Conservation (phyloP, 805 yeast genomes). For the Candida chauliodis region DNA sequence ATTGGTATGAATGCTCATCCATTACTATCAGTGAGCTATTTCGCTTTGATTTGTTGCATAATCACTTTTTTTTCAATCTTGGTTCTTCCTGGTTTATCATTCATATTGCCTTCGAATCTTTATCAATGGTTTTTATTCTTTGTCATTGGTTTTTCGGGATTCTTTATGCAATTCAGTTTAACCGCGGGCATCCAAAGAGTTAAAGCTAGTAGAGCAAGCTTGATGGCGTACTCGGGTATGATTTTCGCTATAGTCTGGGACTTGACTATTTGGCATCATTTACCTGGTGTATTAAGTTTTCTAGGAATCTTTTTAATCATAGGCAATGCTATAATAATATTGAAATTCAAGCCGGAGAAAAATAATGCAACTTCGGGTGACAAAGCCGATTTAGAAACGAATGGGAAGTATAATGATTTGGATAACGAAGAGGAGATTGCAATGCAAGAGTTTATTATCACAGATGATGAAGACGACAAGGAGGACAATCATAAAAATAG, state of each 20-base stretch:
- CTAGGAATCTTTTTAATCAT: slow-evolving; percentile 69
- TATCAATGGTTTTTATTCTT: slow-evolving; percentile 65
- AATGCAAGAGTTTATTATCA: slow-evolving; percentile 26
- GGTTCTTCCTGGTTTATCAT: slow-evolving; percentile 53
- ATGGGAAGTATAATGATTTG: slow-evolving; percentile 10
- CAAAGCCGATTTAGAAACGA: slow-evolving; percentile 9
- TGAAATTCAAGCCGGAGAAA: slow-evolving; percentile 15
- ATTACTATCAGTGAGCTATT: slow-evolving; percentile 71
- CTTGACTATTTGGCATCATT: slow-evolving; percentile 62
- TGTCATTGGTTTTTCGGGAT: slow-evolving; percentile 72
- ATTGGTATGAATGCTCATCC: slow-evolving; percentile 83
- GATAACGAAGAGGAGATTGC: slow-evolving; percentile 15
- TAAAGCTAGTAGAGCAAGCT: slow-evolving; percentile 68
- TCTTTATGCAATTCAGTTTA: slow-evolving; percentile 71
- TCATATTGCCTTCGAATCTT: slow-evolving; percentile 56
- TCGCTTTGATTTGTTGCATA: slow-evolving; percentile 58
- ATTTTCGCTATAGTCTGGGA: slow-evolving; percentile 79
- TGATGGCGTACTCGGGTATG: slow-evolving; percentile 74
- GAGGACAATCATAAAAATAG: not conserved
- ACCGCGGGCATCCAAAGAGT: slow-evolving; percentile 85
- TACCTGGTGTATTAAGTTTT: slow-evolving; percentile 66
- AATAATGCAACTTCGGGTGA: slow-evolving; percentile 9
- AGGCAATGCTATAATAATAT: slow-evolving; percentile 58
- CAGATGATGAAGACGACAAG: slow-evolving; percentile 22
- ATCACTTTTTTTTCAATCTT: slow-evolving; percentile 52